Conservation (phyloP, 2,329 filamentous ascomycete genomes). For the Harringtonia lauricola region DNA sequence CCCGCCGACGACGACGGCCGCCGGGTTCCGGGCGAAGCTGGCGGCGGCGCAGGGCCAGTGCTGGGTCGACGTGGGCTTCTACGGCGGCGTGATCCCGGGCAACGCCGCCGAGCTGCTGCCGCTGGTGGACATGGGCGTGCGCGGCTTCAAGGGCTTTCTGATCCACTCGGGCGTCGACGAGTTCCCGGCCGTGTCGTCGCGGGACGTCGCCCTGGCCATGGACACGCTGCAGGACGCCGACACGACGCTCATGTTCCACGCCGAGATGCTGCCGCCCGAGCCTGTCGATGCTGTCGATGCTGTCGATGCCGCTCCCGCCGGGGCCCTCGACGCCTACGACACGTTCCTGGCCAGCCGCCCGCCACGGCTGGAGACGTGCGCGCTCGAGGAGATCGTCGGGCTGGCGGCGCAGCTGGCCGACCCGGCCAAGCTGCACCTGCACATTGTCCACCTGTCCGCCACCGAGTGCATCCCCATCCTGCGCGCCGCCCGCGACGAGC, state of each 20-base stretch:
- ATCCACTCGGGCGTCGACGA: slow-evolving; percentile 96
- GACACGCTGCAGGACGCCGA: slow-evolving; percentile 65
- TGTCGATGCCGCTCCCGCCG: slow-evolving; percentile 48
- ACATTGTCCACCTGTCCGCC: slow-evolving; percentile 91
- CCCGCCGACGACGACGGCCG: slow-evolving; percentile 84
- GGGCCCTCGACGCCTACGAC: slow-evolving; percentile 65
- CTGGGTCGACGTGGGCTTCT: slow-evolving; percentile 99
- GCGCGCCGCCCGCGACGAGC: slow-evolving; percentile 56
- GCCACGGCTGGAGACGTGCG: slow-evolving; percentile 81
- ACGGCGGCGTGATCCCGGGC: slow-evolving; percentile 86
- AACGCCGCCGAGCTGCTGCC: slow-evolving; percentile 71
- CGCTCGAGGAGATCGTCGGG: slow-evolving; percentile 75
- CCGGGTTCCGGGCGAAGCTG: slow-evolving; percentile 74
- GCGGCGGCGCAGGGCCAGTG: slow-evolving; percentile 76
- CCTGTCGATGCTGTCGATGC: slow-evolving; percentile 62
- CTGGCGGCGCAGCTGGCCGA: slow-evolving; percentile 44
- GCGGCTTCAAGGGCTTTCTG: slow-evolving; percentile 95
- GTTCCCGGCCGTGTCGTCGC: slow-evolving; percentile 79
- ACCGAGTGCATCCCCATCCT: slow-evolving; percentile 77
- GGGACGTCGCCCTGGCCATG: slow-evolving; percentile 74
- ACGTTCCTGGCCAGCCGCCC: slow-evolving; percentile 91
- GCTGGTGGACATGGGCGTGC: slow-evolving; percentile 73
- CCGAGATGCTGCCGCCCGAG: slow-evolving; percentile 89
- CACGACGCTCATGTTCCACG: slow-evolving; percentile 97
- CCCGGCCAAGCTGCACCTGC: slow-evolving; percentile 68